Evolutionary conservation across 306 rosid genomes (phyloP).

Genomic region (Vicia faba): DNA sequence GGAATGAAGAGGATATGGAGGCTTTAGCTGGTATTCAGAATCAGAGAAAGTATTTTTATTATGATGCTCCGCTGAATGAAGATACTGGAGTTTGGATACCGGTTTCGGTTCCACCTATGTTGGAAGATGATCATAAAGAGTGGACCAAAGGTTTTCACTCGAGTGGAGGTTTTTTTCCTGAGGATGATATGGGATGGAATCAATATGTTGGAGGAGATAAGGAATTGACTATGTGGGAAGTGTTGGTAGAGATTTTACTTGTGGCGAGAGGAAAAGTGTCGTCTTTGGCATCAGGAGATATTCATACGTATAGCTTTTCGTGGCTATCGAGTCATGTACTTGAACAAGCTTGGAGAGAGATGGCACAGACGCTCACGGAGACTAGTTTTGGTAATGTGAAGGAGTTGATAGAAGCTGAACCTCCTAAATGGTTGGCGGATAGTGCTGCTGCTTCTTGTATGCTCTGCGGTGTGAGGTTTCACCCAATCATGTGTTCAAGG

Average conservation of each 20-base stretch:
- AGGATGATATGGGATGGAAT: conserved; percentile 82
- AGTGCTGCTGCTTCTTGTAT: conserved; percentile 90
- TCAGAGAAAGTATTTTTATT: conserved; percentile 67
- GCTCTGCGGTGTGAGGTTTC: conserved; percentile 91
- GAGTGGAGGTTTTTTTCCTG: conserved; percentile 87
- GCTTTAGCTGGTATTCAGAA: conserved; percentile 41
- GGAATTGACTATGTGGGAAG: conserved; percentile 99
- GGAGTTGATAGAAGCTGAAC: conserved; percentile 82
- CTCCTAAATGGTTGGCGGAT: conserved; percentile 95
- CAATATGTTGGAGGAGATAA: conserved; percentile 71
- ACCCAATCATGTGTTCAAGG: conserved; percentile 89
- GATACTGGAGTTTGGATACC: conserved; percentile 99
- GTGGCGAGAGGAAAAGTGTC: conserved; percentile 79
- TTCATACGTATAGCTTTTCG: conserved; percentile 45
- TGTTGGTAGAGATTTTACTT: conserved; percentile 82
- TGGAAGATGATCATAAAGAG: conserved; percentile 73
- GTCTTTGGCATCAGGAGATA: conserved; percentile 69
- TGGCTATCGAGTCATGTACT: conserved; percentile 72
- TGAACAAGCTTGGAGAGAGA: conserved; percentile 92
- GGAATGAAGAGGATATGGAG: conserved; percentile 37
- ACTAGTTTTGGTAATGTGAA: conserved; percentile 62
- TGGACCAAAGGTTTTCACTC: conserved; percentile 66
- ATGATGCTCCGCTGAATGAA: conserved; percentile 70
- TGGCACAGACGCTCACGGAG: conserved; percentile 88
- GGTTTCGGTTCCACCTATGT: conserved; percentile 96